Evolutionary conservation across 805 yeast species (phyloP).

Genomic region (Candida vartiovaarae): DNA sequence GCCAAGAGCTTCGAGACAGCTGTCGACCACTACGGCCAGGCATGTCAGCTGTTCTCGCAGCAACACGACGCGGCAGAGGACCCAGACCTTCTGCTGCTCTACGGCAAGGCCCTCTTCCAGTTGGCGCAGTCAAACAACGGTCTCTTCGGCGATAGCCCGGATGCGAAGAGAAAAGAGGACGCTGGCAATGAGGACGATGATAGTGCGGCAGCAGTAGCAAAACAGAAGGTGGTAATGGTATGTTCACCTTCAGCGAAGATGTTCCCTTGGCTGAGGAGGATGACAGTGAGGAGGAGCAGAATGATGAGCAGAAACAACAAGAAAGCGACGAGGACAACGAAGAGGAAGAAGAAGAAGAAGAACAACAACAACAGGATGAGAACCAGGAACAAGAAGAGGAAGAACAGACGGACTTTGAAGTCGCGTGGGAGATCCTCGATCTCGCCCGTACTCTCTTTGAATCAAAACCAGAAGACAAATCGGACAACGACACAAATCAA

Average conservation of each 20-base stretch:
- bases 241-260: constrained; percentile 31
- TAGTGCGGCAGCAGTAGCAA: constrained; percentile 18
- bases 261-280: constrained; percentile 29
- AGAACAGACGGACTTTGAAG: constrained; percentile 69
- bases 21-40: constrained; percentile 61
- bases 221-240: constrained; percentile 15
- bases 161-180: constrained; percentile 15
- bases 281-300: constrained; percentile 10
- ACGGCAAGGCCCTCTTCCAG: constrained; percentile 76
- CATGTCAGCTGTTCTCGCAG: constrained; percentile 52
- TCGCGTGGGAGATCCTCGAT: constrained; percentile 85
- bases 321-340: neutral
- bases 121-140: constrained; percentile 70
- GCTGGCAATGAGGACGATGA: constrained; percentile 13
- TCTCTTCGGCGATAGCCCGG: constrained; percentile 53
- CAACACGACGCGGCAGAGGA: constrained; percentile 49
- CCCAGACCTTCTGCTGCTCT: constrained; percentile 64
- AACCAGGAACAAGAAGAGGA: constrained; percentile 26
- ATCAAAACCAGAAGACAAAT: constrained; percentile 17
- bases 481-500: constrained; percentile 28
- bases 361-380: constrained; percentile 21
- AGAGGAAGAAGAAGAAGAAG: constrained; percentile 10
- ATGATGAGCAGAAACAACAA: constrained; percentile 8
- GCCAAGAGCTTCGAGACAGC: constrained; percentile 62
- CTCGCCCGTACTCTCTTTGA: constrained; percentile 64